Evolutionary conservation across 768 basidiomycete genomes (phyloP).

Genomic region (Rhodotorula paludigena): DNA sequence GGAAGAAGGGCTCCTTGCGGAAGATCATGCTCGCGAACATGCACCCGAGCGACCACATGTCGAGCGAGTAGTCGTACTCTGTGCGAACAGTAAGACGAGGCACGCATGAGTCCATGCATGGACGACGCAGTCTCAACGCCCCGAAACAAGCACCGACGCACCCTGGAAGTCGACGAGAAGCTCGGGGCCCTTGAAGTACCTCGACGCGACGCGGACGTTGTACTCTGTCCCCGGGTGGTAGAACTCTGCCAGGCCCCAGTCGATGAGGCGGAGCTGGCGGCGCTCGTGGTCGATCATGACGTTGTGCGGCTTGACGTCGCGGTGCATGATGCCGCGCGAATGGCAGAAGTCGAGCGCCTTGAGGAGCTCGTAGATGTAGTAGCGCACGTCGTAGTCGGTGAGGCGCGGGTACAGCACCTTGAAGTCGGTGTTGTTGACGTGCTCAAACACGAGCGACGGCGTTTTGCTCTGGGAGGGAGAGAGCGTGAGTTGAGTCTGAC

Average conservation of each 20-base stretch:
- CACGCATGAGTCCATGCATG: not conserved
- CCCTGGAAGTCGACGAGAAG: constrained; percentile 37
- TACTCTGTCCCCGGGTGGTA: constrained; percentile 34
- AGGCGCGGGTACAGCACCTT: constrained; percentile 38
- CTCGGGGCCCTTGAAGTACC: constrained; percentile 39
- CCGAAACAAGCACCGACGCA: not conserved
- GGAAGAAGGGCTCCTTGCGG: constrained; percentile 39
- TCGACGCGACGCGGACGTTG: constrained; percentile 39
- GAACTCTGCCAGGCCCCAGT: constrained; percentile 41
- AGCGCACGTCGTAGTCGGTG: constrained; percentile 38
- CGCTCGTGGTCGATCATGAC: constrained; percentile 37
- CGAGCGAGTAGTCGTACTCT: constrained; percentile 38
- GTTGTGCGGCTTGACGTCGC: constrained; percentile 41
- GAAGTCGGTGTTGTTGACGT: constrained; percentile 40
- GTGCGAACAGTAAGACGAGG: fast-evolving
- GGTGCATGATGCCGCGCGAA: constrained; percentile 41
- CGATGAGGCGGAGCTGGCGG: constrained; percentile 35
- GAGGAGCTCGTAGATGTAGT: constrained; percentile 39
- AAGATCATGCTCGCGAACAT: constrained; percentile 41
- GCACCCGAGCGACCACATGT: constrained; percentile 41
- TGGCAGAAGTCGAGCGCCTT: constrained; percentile 41
- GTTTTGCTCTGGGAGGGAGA: constrained; percentile 32
- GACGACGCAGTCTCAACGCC: not conserved
- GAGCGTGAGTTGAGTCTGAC: not conserved
- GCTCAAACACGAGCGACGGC: constrained; percentile 37